Evolutionary conservation across 805 yeast species (phyloP).

Genomic region (Barnettozyma sucrosica): DNA sequence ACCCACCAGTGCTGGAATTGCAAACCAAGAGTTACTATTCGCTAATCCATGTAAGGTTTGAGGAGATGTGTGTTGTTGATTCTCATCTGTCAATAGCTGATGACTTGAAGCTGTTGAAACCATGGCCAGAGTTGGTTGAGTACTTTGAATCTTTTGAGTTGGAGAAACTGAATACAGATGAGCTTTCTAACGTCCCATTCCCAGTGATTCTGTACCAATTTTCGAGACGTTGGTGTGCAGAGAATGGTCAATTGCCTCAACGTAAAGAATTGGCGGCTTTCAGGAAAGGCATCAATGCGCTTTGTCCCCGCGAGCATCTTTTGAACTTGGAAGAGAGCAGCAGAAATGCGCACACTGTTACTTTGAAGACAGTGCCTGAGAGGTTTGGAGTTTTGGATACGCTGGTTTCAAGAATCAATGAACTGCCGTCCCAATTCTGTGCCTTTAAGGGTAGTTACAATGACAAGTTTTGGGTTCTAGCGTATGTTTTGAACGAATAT

Average conservation of each 20-base stretch:
- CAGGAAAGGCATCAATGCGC: constrained; percentile 27
- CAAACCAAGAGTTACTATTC: constrained; percentile 64
- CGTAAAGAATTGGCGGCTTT: constrained; percentile 37
- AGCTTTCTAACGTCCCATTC: constrained; percentile 63
- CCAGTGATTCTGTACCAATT: constrained; percentile 37
- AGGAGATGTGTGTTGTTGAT: constrained; percentile 44
- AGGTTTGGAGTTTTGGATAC: constrained; percentile 17
- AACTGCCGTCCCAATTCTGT: constrained; percentile 19
- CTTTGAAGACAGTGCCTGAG: not conserved
- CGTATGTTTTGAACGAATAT: constrained; percentile 48
- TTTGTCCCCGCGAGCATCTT: constrained; percentile 3
- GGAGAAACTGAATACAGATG: constrained; percentile 32
- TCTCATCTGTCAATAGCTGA: constrained; percentile 61
- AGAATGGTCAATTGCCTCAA: constrained; percentile 29
- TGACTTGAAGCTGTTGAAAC: constrained; percentile 61
- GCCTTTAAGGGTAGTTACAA: constrained; percentile 8
- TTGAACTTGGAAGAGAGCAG: constrained; percentile 47
- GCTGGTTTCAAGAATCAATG: constrained; percentile 4
- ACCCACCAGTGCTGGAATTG: constrained; percentile 50
- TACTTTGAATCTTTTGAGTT: constrained; percentile 49
- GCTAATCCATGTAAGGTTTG: constrained; percentile 31
- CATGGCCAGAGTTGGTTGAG: constrained; percentile 64
- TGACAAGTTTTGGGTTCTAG: constrained; percentile 55
- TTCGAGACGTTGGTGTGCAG: constrained; percentile 40
- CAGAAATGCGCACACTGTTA: constrained; percentile 21